A percentile compares a stretch with the other conserved stretches of the same genome.
Evolutionary conservation across 2,329 filamentous ascomycete genomes (phyloP).

Genomic region (Dryadomyces quercus-mongolicae): DNA sequence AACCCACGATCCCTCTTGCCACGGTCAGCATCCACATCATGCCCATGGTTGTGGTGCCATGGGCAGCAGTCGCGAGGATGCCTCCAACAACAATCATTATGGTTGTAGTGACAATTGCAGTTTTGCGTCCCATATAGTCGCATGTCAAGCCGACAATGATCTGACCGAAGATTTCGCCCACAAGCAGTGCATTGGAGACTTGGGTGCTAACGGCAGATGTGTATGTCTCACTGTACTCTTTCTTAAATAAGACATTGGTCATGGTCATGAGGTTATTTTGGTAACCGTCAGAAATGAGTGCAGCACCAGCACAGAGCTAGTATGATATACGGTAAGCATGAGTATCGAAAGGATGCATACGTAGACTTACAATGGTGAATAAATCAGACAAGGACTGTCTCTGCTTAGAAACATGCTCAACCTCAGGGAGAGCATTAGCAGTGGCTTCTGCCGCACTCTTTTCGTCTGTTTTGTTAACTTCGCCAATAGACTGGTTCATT

Average conservation of each 20-base stretch:
- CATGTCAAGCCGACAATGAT: slow-evolving; percentile 37
- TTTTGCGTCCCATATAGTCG: slow-evolving; percentile 35
- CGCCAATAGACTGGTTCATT: too few species aligned
- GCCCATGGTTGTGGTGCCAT: slow-evolving; percentile 23
- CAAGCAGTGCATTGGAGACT: slow-evolving; percentile 40
- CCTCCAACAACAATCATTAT: slow-evolving; percentile 30
- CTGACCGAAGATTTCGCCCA: slow-evolving; percentile 45
- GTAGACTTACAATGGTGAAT: slow-evolving; percentile 6
- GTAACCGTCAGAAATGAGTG: slow-evolving; percentile 20
- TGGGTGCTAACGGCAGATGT: slow-evolving; percentile 23
- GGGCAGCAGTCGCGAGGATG: slow-evolving; percentile 31
- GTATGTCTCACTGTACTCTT: slow-evolving; percentile 20
- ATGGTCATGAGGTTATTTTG: slow-evolving; percentile 22
- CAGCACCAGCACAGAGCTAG: slow-evolving; percentile 15
- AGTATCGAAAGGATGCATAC: not conserved
- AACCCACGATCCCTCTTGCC: slow-evolving; percentile 25
- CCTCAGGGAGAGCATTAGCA: not conserved
- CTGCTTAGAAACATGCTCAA: slow-evolving; percentile 1
- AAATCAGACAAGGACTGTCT: slow-evolving; percentile 7
- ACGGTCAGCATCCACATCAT: slow-evolving; percentile 39
- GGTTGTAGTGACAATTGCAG: slow-evolving; percentile 33
- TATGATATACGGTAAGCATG: not conserved
- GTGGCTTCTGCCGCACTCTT: too few species aligned
- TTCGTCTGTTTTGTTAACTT: too few species aligned
- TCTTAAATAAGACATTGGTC: slow-evolving; percentile 18